Evolutionary conservation across 2,329 filamentous ascomycete genomes (phyloP).

Genomic region (Truncatella angustata): DNA sequence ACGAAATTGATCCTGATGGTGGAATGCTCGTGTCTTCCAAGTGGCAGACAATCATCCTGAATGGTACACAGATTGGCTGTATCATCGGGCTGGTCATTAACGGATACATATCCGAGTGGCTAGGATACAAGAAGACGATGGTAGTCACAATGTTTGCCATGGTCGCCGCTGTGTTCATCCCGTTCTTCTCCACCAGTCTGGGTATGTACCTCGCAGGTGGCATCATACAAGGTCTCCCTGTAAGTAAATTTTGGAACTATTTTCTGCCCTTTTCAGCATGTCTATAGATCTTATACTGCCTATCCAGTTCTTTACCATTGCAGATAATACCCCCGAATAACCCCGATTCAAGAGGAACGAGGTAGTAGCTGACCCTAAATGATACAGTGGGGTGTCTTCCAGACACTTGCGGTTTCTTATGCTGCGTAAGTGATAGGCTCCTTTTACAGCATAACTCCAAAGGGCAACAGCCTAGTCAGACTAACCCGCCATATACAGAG

Average conservation of each 20-base stretch:
- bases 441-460: neutral
- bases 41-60: slow-evolving; percentile 13
- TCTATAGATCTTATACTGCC: too few relatives aligned
- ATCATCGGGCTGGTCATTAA: slow-evolving; percentile 12
- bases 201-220: slow-evolving; percentile 12
- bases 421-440: slow-evolving; percentile 1
- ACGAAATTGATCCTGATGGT: slow-evolving; percentile 12
- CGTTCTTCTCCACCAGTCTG: slow-evolving; percentile 12
- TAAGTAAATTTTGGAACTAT: too few relatives aligned
- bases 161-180: slow-evolving; percentile 13
- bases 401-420: slow-evolving; percentile 10
- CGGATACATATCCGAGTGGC: slow-evolving; percentile 12
- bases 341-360: too few relatives aligned
- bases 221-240: slow-evolving; percentile 12
- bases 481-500: neutral
- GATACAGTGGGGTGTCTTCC: slow-evolving; percentile 14
- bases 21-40: slow-evolving; percentile 9
- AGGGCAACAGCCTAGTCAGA: neutral
- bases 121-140: slow-evolving; percentile 14
- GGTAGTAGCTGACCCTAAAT: too few relatives aligned
- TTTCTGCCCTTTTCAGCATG: too few relatives aligned
- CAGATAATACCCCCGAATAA: too few relatives aligned
- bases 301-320: too few relatives aligned
- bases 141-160: slow-evolving; percentile 7
- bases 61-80: slow-evolving; percentile 12